Percentiles rank a stretch among this genome's conserved stretches.
These are phyloP conservation scores for Raffaelea deltoideospora DNA, from an alignment of 2,329 filamentous ascomycete genomes.

Conservation along the genomic window DNA sequence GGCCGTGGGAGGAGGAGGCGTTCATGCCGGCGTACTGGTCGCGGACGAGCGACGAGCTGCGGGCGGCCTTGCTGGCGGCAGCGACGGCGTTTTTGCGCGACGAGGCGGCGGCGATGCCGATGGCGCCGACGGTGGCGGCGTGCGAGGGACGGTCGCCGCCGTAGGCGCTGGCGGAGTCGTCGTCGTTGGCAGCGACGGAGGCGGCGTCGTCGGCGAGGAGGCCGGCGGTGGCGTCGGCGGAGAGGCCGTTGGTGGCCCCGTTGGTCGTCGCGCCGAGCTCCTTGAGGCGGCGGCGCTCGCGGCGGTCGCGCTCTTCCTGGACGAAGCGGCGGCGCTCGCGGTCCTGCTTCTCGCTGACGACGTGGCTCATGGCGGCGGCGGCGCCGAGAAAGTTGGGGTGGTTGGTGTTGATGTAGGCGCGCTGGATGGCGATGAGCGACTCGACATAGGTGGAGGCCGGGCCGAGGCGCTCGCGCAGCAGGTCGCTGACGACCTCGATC, in stretches of 20 bases:
- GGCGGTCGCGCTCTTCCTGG: constrained; percentile 72
- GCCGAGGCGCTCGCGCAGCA: constrained; percentile 80
- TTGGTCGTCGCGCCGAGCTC: constrained; percentile 48
- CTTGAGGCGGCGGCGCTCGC: constrained; percentile 69
- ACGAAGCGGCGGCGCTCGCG: constrained; percentile 69
- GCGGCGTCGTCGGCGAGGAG: constrained; percentile 56
- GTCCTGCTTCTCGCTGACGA: constrained; percentile 89
- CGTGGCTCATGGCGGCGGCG: constrained; percentile 91
- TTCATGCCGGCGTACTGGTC: constrained; percentile 32
- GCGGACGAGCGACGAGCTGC: constrained; percentile 25
- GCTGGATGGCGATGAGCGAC: constrained; percentile 90
- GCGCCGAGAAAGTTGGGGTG: constrained; percentile 97
- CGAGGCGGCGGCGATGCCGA: constrained; percentile 35
- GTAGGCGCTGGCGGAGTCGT: constrained; percentile 14
- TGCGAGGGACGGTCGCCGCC: constrained; percentile 48
- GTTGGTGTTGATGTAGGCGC: constrained; percentile 98
- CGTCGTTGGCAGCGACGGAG: constrained; percentile 30
- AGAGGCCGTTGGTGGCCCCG: constrained; percentile 47
- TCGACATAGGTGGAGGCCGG: constrained; percentile 86
- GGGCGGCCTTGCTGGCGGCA: constrained; percentile 64
- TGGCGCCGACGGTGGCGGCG: constrained; percentile 42
- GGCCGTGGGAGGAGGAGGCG: constrained; percentile 43
- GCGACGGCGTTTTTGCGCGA: constrained; percentile 59
- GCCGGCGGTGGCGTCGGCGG: constrained; percentile 30
- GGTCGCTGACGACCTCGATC: constrained; percentile 94